Evolutionary conservation across 192 early-diverging fungal genomes (phyloP).

Genomic region (Coemansia sp.): DNA sequence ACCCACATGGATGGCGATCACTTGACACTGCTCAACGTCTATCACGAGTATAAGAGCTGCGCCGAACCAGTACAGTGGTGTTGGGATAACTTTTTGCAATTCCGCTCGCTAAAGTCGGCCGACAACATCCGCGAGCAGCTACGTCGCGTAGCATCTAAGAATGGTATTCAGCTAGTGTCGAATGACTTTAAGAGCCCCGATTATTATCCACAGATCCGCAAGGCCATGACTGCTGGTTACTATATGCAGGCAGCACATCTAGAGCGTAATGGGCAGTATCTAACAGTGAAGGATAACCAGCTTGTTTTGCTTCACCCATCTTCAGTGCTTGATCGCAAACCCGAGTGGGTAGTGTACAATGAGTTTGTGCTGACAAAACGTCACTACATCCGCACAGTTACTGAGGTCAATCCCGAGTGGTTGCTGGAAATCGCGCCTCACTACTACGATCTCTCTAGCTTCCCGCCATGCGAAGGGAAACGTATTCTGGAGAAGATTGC

Average conservation of each 20-base stretch:
- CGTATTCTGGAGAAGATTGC: conserved; percentile 74
- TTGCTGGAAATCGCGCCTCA: conserved; percentile 77
- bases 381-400: conserved; percentile 94
- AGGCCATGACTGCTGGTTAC: conserved; percentile 87
- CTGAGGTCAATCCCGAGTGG: conserved; percentile 86
- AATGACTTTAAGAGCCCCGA: conserved; percentile 67
- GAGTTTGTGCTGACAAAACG: conserved; percentile 97
- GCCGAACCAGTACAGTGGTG: conserved; percentile 83
- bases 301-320: conserved; percentile 93
- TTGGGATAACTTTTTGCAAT: conserved; percentile 90
- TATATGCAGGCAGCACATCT: conserved; percentile 99
- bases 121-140: conserved; percentile 92
- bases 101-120: conserved; percentile 83
- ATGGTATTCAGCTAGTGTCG: conserved; percentile 66
- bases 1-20: conserved; percentile 95
- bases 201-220: conserved; percentile 88
- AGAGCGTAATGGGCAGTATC: conserved; percentile 83
- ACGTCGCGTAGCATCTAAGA: conserved; percentile 74
- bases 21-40: conserved; percentile 95
- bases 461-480: conserved; percentile 91
- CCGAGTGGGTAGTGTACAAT: conserved; percentile 99
- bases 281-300: conserved; percentile 97
- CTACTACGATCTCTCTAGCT: conserved; percentile 89
- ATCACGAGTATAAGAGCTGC: conserved; percentile 76
- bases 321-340: conserved; percentile 80